Evolutionary conservation across 192 early-diverging fungal species (phyloP).

Genomic region (Coemansia biformis): DNA sequence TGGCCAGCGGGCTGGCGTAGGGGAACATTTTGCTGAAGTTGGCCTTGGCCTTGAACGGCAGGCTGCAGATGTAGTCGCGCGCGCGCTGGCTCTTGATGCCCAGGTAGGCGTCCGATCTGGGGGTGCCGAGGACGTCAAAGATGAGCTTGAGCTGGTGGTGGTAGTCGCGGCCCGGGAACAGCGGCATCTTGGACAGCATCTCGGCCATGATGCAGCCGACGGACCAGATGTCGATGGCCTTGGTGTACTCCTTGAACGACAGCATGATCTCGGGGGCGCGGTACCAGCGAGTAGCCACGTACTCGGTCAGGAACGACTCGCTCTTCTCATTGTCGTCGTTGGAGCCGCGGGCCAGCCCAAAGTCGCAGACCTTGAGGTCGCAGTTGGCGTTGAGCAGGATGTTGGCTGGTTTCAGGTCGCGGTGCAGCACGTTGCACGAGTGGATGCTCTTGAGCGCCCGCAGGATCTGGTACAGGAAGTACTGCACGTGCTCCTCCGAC

Average conservation of each 20-base stretch:
- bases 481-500: constrained; percentile 85
- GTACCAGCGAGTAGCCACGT: constrained; percentile 93
- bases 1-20: constrained; percentile 75
- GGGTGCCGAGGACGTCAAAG: constrained; percentile 93
- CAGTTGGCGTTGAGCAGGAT: constrained; percentile 97
- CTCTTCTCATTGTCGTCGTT: constrained; percentile 75
- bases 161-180: constrained; percentile 84
- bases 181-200: constrained; percentile 72
- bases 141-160: constrained; percentile 96
- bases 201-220: constrained; percentile 87
- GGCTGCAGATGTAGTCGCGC: constrained; percentile 82
- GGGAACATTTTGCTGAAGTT: constrained; percentile 81
- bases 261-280: constrained; percentile 95
- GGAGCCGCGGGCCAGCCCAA: constrained; percentile 92
- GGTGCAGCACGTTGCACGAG: constrained; percentile 87
- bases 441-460: constrained; percentile 91
- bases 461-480: constrained; percentile 85
- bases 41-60: constrained; percentile 82
- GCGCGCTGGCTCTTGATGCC: constrained; percentile 77
- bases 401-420: constrained; percentile 96
- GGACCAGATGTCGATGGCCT: constrained; percentile 94
- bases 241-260: constrained; percentile 96
- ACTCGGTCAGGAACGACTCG: constrained; percentile 91
- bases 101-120: constrained; percentile 81
- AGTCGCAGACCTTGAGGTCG: constrained; percentile 98